These are phyloP conservation scores for Panicum hallii DNA, from an alignment of 202 grass and related monocot genomes.

Conservation along the genomic window DNA sequence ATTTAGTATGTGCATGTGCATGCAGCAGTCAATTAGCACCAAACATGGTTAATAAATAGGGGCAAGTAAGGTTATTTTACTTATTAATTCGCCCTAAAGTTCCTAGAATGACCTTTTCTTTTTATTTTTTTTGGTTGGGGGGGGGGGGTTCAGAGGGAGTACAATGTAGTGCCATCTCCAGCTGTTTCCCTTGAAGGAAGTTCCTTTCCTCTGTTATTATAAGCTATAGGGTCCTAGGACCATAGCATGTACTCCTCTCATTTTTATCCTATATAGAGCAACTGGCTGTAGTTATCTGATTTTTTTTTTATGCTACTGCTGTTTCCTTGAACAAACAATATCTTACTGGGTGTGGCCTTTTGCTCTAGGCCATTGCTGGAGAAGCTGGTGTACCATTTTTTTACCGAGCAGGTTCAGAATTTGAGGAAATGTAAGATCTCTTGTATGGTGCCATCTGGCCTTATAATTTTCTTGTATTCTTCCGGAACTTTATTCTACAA, in stretches of 20 bases:
- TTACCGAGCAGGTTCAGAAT: conserved; percentile 99
- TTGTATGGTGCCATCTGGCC: conserved; percentile 26
- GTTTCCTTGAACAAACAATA: conserved; percentile 38
- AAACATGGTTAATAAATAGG: too few species aligned
- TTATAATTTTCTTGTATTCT: conserved; percentile 28
- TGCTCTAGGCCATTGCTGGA: conserved; percentile 94
- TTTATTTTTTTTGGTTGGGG: too few species aligned
- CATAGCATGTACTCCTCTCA: neutral
- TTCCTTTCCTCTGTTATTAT: conserved; percentile 4
- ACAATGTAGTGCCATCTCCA: conserved; percentile 9
- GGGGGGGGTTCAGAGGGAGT: too few species aligned
- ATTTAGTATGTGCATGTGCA: too few species aligned
- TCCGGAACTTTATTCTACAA: conserved; percentile 14
- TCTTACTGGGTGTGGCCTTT: conserved; percentile 43
- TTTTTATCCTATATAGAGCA: neutral
- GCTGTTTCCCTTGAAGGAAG: conserved; percentile 7
- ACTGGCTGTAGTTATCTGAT: conserved; percentile 13
- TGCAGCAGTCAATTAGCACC: too few species aligned
- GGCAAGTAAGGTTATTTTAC: too few species aligned
- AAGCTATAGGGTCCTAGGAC: neutral
- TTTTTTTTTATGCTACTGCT: conserved; percentile 21
- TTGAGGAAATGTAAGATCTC: conserved; percentile 98
- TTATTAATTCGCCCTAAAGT: too few species aligned
- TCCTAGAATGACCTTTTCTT: too few species aligned
- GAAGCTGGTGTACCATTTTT: conserved; percentile 99